Percentiles rank a stretch among this genome's conserved stretches.
Evolutionary conservation across 441 rosid genomes (phyloP).

Genomic region (Gossypium gossypioides): DNA sequence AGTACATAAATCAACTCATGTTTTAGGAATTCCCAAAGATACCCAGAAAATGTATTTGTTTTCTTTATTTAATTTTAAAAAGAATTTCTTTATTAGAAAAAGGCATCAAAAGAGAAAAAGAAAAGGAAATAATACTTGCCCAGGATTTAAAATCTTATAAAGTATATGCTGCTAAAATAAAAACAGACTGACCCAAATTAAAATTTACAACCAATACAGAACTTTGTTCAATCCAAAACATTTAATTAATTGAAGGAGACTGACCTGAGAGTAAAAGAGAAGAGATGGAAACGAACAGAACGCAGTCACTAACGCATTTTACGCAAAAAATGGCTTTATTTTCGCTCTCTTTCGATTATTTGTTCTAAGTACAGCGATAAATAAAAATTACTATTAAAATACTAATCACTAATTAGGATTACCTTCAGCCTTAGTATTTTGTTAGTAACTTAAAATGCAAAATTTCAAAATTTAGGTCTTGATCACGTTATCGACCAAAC

Average conservation of each 20-base stretch:
- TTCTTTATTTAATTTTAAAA: not conserved
- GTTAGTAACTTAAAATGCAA: not conserved
- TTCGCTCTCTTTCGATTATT: not conserved
- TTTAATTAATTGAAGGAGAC: not conserved
- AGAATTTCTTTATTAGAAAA: not conserved
- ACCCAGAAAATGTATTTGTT: not conserved
- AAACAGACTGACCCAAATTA: not conserved
- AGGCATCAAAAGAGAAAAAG: not conserved
- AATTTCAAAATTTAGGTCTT: not conserved
- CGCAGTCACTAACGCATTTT: conserved; percentile 5
- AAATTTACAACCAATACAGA: not conserved
- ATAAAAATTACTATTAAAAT: not conserved
- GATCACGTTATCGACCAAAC: not conserved
- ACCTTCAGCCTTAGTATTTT: not conserved
- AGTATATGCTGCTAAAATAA: not conserved
- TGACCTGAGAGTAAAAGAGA: conserved; percentile 5
- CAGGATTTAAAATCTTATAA: conserved; percentile 17
- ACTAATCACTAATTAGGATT: not conserved
- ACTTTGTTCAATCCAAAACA: not conserved
- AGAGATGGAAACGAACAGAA: conserved; percentile 4
- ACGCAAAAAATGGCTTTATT: conserved; percentile 4
- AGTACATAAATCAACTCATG: not conserved
- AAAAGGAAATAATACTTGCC: conserved; percentile 1
- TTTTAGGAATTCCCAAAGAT: not conserved
- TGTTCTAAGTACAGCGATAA: not conserved